Base-by-base conservation (phyloP, 768 basidiomycete genomes). In the Kwoniella mangroviensis region DNA sequence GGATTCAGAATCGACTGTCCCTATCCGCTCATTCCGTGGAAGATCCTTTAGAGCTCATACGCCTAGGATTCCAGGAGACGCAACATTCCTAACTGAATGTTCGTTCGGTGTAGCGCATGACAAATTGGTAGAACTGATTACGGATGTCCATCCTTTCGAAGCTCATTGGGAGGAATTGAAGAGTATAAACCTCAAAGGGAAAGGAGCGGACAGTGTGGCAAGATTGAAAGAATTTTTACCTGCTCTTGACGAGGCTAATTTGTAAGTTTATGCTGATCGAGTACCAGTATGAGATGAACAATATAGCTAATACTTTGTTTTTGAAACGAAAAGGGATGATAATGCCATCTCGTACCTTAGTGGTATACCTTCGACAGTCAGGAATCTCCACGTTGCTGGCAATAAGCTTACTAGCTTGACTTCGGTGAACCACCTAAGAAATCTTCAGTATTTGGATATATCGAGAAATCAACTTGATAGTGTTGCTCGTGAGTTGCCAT, bases 91-190 rank as follows among this genome's bases (percentile, higher is more conserved):
- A 72, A 98, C 96, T 12, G 95, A 98, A 80, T 98, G 95, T 80
- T 98, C 95, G 52, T 99, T 99, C 80, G 93, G 89, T 17, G 90
- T 98, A 54, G 88, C 94, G n/a, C 92, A 93, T 76, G 96, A 98
- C 80, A 88, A 88, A 55, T 88, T 99, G 5, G 91, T 98, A 1
- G 89, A 92, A 81, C 89, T 92, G 76, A 93, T 99, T 79, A 98
- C 95, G 53, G 94, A 98, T 77, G 89, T 94, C 13, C 91, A 94
- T 79, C 94, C 95, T 21, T 97, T 92, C 83, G 93, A 94, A 79
- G 94, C 95, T 24, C 87, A 92, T 79, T 99, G 97, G 97, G 95
- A 98, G 76, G 86, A 87, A 51, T 84, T 99, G 69, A 85, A 77
- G 66, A 83, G 85, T 26, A 89, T 99, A 74, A 90, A 98, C 79